phyloP scores from a whole-genome alignment of 2,329 filamentous ascomycete genomes.

The Talaromyces sp. region DNA sequence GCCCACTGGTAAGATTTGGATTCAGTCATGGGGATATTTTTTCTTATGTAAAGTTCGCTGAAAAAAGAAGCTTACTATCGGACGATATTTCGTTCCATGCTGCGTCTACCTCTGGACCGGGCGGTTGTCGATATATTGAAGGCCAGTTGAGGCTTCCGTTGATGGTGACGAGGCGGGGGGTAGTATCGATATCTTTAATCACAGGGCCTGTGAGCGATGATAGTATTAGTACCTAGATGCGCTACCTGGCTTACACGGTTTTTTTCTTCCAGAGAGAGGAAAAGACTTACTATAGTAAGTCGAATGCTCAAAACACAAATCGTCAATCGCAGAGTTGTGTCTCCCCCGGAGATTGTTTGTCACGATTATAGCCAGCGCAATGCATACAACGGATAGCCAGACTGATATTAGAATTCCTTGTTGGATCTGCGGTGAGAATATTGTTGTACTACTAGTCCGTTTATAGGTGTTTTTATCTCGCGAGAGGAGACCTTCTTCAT shows the following conservation, averaged over 20 bases:
- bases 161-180: neutral
- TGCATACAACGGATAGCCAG: neutral
- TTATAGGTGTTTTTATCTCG: neutral
- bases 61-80: neutral
- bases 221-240: too few relatives aligned
- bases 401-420: neutral
- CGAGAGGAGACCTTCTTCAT: neutral
- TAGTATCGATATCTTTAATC: constrained; percentile 7
- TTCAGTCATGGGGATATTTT: neutral
- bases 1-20: constrained; percentile 1
- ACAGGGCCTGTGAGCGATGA: constrained; percentile 10
- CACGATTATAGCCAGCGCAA: neutral
- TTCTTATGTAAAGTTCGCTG: neutral
- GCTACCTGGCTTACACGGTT: too few relatives aligned
- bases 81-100: constrained; percentile 15
- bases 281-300: constrained; percentile 1
- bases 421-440: neutral
- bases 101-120: constrained; percentile 14
- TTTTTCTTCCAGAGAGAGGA: too few relatives aligned
- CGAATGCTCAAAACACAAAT: constrained; percentile 4
- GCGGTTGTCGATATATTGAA: constrained; percentile 12
- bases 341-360: neutral
- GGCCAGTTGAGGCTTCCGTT: constrained; percentile 7
- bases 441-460: neutral
- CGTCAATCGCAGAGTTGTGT: neutral